phyloP scores from a whole-genome alignment of 176 grass and related monocot species.

The Aegilops bicornis region DNA sequence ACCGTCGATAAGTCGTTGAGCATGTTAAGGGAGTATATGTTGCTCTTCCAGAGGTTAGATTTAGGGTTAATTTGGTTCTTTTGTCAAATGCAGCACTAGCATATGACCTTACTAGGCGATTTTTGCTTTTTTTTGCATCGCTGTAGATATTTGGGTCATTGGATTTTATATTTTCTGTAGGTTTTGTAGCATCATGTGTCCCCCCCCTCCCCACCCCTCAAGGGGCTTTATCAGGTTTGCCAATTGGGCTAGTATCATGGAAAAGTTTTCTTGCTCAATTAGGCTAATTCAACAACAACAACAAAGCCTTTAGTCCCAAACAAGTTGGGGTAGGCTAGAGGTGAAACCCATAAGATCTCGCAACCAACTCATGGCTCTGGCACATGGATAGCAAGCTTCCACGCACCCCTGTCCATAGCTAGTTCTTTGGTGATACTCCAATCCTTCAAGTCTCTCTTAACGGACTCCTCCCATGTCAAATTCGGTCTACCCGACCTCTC shows the following conservation, averaged over 20 bases:
- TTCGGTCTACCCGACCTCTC: no score
- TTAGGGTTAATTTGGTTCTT: not conserved
- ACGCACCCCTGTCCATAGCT: no score
- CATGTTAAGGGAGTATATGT: not conserved
- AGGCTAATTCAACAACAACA: not conserved
- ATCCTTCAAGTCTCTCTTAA: no score
- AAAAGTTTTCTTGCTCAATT: not conserved
- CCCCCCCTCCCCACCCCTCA: no score
- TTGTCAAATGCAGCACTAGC: not conserved
- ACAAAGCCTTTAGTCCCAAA: no score
- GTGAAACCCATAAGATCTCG: no score
- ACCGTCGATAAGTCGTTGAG: not conserved
- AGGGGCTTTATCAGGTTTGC: not conserved
- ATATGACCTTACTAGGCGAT: not conserved
- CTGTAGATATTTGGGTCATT: not conserved
- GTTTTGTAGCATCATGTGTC: not conserved
- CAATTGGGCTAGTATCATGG: not conserved
- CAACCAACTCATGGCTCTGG: no score
- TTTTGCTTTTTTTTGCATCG: not conserved
- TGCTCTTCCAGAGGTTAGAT: not conserved
- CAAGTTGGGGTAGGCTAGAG: no score
- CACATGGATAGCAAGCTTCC: no score
- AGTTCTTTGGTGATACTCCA: no score
- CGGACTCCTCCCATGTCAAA: no score
- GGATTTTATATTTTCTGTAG: not conserved